Evolutionary conservation across 345 rosid species (phyloP).

Genomic region (Firmiana major): DNA sequence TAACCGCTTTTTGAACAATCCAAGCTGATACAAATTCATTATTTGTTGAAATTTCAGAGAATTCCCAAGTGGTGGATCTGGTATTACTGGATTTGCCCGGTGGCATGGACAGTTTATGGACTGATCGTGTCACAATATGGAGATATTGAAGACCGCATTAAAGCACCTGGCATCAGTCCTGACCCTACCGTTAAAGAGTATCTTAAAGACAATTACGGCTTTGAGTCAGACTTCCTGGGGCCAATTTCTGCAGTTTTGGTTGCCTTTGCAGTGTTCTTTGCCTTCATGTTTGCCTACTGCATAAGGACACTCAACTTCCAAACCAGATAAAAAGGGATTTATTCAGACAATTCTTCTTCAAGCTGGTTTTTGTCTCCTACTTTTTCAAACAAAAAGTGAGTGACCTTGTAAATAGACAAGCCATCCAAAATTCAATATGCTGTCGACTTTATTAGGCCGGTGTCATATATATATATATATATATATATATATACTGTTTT

Average conservation of each 20-base stretch:
- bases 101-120: constrained; percentile 80
- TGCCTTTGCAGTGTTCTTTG: constrained; percentile 58
- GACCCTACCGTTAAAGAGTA: constrained; percentile 39
- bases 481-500: background rate
- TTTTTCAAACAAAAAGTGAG: background rate
- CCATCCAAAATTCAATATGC: background rate
- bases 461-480: no score
- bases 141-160: constrained; percentile 40
- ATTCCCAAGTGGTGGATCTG: constrained; percentile 92
- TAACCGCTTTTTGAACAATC: background rate
- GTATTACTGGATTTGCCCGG: constrained; percentile 91
- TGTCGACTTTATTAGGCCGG: background rate
- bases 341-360: background rate
- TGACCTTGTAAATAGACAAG: background rate
- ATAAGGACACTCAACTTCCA: constrained; percentile 80
- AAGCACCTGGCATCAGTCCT: constrained; percentile 31
- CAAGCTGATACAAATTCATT: background rate
- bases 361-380: background rate
- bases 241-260: constrained; percentile 56
- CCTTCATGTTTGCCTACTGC: constrained; percentile 68
- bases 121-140: constrained; percentile 67
- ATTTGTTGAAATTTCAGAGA: constrained; percentile 32
- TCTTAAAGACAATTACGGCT: constrained; percentile 55
- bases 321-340: constrained; percentile 32
- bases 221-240: constrained; percentile 61